Conservation (phyloP, 2,329 filamentous ascomycete genomes). For the Fusarium anthophilum region DNA sequence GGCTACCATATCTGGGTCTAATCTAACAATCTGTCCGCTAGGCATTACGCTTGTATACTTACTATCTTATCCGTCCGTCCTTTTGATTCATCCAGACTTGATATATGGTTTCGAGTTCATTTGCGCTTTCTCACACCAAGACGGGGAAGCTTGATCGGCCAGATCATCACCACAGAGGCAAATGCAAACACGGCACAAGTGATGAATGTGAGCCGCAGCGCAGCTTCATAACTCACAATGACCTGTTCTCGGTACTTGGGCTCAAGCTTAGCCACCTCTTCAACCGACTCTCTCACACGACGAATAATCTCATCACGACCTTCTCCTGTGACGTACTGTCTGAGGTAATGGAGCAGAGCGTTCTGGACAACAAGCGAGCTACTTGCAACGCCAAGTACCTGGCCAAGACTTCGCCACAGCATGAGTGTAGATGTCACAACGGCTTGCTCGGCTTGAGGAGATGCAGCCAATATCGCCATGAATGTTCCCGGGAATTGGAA, state of each 20-base stretch:
- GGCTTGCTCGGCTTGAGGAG: conserved; percentile 69
- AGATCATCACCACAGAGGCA: conserved; percentile 57
- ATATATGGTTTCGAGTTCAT: neutral
- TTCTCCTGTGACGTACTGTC: conserved; percentile 64
- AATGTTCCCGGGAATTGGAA: conserved; percentile 73
- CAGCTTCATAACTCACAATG: conserved; percentile 62
- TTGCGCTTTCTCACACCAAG: conserved; percentile 54
- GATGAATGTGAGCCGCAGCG: conserved; percentile 59
- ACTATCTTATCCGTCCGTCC: neutral
- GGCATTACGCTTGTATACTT: conserved; percentile 5
- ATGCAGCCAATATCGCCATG: conserved; percentile 69
- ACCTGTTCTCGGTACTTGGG: conserved; percentile 62
- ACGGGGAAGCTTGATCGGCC: conserved; percentile 64
- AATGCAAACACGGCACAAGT: conserved; percentile 57
- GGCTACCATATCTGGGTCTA: conserved; percentile 26
- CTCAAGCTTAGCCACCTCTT: conserved; percentile 58
- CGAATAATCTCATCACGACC: conserved; percentile 66
- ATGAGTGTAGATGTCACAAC: conserved; percentile 76
- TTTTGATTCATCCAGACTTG: neutral
- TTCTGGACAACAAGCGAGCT: conserved; percentile 81
- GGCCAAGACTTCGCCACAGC: conserved; percentile 76
- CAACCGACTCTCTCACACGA: conserved; percentile 63
- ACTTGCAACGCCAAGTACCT: conserved; percentile 76
- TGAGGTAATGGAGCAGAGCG: conserved; percentile 68
- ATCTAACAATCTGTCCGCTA: conserved; percentile 30